Conservation (phyloP, 306 rosid species). For the Pachyrhizus erosus region DNA sequence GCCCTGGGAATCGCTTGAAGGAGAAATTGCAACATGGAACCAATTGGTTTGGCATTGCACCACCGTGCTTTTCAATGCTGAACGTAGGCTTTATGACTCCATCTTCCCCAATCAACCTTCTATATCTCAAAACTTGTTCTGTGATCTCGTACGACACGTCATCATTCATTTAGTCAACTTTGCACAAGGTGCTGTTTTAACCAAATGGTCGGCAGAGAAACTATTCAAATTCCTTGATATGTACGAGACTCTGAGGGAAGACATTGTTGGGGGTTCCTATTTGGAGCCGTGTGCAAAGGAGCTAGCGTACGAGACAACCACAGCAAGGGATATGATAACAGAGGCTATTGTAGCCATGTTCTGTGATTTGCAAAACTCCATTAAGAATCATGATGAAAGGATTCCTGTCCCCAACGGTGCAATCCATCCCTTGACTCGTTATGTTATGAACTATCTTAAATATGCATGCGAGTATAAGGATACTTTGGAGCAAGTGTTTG, state of each 20-base stretch:
- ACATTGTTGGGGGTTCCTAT: constrained; percentile 29
- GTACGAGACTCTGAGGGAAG: constrained; percentile 70
- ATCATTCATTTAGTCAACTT: constrained; percentile 63
- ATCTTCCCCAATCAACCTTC: constrained; percentile 51
- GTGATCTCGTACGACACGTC: constrained; percentile 52
- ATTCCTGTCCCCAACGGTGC: constrained; percentile 77
- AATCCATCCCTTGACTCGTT: constrained; percentile 82
- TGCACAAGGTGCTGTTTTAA: constrained; percentile 61
- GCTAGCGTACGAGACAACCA: constrained; percentile 48
- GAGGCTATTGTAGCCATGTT: constrained; percentile 61
- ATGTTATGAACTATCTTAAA: constrained; percentile 81
- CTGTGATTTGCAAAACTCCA: constrained; percentile 66
- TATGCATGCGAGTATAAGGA: constrained; percentile 81
- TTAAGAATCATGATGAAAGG: constrained; percentile 65
- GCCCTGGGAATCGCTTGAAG: constrained; percentile 72
- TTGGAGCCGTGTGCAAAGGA: constrained; percentile 44
- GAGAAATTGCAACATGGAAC: constrained; percentile 71
- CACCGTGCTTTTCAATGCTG: constrained; percentile 55
- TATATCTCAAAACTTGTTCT: constrained; percentile 49
- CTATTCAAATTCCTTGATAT: constrained; percentile 79
- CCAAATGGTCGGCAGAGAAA: constrained; percentile 68
- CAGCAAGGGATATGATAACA: constrained; percentile 46
- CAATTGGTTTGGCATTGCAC: constrained; percentile 62
- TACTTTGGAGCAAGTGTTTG: constrained; percentile 67
- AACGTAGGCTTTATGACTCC: constrained; percentile 53